phyloP scores from a whole-genome alignment of 2,329 filamentous ascomycete genomes.

The Trichoderma endophyticum region DNA sequence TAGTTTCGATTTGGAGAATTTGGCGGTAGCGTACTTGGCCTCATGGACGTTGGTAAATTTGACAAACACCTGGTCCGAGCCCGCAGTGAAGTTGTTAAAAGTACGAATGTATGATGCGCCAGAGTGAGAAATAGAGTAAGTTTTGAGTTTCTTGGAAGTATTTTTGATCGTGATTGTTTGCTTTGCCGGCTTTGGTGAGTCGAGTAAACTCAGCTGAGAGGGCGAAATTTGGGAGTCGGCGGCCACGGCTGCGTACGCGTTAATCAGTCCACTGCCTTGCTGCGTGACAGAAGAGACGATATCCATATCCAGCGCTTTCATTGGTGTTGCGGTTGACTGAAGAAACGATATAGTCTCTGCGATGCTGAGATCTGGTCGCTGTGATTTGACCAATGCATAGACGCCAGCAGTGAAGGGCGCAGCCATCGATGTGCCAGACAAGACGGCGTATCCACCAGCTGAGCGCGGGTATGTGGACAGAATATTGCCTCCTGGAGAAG shows the following conservation, averaged over 20 bases:
- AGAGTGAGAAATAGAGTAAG: not conserved
- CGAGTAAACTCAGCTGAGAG: not conserved
- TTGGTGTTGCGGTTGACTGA: slow-evolving; percentile 47
- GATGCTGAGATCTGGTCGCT: slow-evolving; percentile 45
- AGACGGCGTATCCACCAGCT: slow-evolving; percentile 48
- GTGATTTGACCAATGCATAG: slow-evolving; percentile 51
- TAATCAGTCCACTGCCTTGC: not conserved
- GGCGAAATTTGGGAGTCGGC: not conserved
- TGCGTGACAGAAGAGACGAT: not conserved
- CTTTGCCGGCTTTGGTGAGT: not conserved
- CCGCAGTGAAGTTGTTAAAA: not conserved
- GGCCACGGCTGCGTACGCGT: not conserved
- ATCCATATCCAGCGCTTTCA: slow-evolving; percentile 5
- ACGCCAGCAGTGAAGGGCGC: slow-evolving; percentile 54
- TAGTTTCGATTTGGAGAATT: not conserved
- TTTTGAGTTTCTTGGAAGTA: not conserved
- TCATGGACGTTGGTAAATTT: not conserved
- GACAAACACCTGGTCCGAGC: not conserved
- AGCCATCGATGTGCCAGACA: slow-evolving; percentile 60
- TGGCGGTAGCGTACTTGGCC: not conserved
- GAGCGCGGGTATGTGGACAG: slow-evolving; percentile 53
- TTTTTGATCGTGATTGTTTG: not conserved
- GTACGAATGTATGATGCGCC: not conserved
- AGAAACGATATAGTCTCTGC: slow-evolving; percentile 47
- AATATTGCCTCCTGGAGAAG: slow-evolving; percentile 47